phyloP scores from a whole-genome alignment of 306 rosid species.

The Casuarina equisetifolia region DNA sequence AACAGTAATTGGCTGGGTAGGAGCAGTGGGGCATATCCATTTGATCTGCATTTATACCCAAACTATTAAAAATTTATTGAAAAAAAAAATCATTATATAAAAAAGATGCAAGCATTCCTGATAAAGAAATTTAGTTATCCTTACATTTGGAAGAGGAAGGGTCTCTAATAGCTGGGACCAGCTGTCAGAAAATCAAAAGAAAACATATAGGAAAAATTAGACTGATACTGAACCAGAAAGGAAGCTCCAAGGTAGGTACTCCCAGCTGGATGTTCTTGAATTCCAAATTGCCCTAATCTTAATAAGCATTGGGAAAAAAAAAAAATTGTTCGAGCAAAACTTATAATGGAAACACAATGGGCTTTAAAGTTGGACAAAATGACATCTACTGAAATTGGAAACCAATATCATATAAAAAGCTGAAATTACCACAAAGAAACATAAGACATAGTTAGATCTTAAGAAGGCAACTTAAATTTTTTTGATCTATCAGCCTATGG shows the following conservation, averaged over 20 bases:
- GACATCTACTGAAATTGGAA: neutral
- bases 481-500: neutral
- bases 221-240: neutral
- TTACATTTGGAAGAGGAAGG: conserved; percentile 94
- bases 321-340: neutral
- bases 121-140: conserved; percentile 30
- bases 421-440: neutral
- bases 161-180: conserved; percentile 98
- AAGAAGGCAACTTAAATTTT: neutral
- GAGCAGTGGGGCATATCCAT: conserved; percentile 99
- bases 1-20: conserved; percentile 72
- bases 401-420: neutral
- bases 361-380: neutral
- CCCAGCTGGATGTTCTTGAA: neutral
- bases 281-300: neutral
- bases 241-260: neutral
- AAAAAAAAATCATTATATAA: conserved; percentile 15
- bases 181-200: conserved; percentile 47
- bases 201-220: neutral
- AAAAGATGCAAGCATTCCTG: conserved; percentile 10
- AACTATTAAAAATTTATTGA: neutral
- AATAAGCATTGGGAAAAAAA: neutral
- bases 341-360: neutral
- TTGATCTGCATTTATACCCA: conserved; percentile 65
- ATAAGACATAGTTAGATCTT: neutral